These are phyloP conservation scores for Yamadazyma membranifaciens DNA, from an alignment of 1,139 yeast genomes.

Conservation along the genomic window DNA sequence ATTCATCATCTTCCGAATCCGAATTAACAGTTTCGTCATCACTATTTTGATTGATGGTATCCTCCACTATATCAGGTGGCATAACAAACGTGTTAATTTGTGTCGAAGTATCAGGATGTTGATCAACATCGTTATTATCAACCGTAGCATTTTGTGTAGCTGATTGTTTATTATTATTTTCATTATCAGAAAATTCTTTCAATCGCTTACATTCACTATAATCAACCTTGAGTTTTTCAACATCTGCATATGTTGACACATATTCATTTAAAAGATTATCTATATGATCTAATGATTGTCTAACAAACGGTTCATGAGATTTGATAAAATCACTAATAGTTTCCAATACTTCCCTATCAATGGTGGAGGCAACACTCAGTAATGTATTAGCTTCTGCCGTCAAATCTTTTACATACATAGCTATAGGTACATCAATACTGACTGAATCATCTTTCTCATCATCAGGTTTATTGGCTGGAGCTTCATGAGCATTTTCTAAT, in stretches of 20 bases:
- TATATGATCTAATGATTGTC: slow-evolving; percentile 24
- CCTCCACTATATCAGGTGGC: neutral
- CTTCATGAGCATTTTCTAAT: neutral
- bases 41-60: neutral
- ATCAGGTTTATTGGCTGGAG: neutral
- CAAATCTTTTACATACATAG: slow-evolving; percentile 17
- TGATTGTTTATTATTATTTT: slow-evolving; percentile 4
- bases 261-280: slow-evolving; percentile 28
- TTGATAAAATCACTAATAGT: slow-evolving; percentile 37
- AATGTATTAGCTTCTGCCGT: slow-evolving; percentile 25
- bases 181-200: slow-evolving; percentile 27
- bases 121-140: slow-evolving; percentile 1
- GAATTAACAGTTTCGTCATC: slow-evolving; percentile 5
- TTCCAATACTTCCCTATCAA: slow-evolving; percentile 38
- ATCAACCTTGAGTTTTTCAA: slow-evolving; percentile 30
- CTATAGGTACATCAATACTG: slow-evolving; percentile 15
- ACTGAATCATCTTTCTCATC: slow-evolving; percentile 4
- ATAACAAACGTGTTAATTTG: neutral
- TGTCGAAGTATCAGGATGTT: slow-evolving; percentile 6
- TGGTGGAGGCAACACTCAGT: slow-evolving; percentile 29
- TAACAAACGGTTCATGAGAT: slow-evolving; percentile 35
- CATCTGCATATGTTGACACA: slow-evolving; percentile 20
- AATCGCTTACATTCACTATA: slow-evolving; percentile 32
- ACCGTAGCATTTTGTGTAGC: neutral
- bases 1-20: slow-evolving; percentile 10